A percentile compares a stretch with the other conserved stretches of the same genome.
phyloP scores from a whole-genome alignment of 139 green algal genomes.

The Micractinium sp. region DNA sequence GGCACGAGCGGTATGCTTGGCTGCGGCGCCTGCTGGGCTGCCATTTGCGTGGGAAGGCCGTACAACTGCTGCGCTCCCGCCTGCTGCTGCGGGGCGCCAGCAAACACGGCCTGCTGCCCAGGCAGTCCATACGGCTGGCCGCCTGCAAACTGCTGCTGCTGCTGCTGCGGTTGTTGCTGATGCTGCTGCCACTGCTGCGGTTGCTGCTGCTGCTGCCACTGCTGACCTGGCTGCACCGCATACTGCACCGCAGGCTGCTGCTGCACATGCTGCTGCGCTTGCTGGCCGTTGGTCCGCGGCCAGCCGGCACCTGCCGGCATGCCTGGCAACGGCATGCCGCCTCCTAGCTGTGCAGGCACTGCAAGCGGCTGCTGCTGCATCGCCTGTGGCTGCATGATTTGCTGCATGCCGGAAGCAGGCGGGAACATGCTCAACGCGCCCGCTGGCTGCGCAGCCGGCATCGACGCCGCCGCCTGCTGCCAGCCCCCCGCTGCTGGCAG shows the following conservation, averaged over 20 bases:
- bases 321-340: neutral
- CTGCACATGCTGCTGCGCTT: constrained; percentile 4
- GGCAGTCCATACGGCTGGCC: neutral
- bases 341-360: neutral
- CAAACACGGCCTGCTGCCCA: too few relatives aligned
- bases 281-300: neutral
- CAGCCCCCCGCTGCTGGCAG: neutral
- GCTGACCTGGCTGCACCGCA: neutral
- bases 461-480: neutral
- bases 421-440: neutral
- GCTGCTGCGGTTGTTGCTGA: neutral
- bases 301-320: neutral
- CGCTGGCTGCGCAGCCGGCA: neutral
- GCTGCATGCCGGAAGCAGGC: neutral
- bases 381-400: neutral
- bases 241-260: neutral
- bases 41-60: neutral
- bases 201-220: neutral
- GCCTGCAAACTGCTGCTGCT: neutral
- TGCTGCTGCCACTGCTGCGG: neutral
- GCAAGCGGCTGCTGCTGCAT: neutral
- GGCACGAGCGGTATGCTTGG: neutral
- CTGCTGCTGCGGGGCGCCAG: neutral
- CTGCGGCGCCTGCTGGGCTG: too few relatives aligned
- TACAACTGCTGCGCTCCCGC: neutral